Conservation (phyloP, 805 yeast genomes). For the Ogataea naganishii region DNA sequence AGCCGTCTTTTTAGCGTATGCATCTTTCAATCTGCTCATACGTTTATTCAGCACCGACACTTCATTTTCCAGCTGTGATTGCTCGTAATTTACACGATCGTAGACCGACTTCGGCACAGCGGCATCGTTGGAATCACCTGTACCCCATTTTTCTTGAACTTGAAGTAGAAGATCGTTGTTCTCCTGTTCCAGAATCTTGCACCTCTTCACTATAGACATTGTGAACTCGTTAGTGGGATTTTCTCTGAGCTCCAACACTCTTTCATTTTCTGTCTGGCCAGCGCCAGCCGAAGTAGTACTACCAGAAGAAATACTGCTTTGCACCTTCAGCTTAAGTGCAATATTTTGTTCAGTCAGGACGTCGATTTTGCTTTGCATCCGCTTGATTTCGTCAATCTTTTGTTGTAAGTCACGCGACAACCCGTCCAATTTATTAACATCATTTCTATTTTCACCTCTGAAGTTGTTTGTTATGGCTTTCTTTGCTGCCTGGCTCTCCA, state of each 20-base stretch:
- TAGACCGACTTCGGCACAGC: conserved; percentile 54
- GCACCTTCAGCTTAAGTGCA: too few relatives aligned
- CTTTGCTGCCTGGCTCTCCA: too few relatives aligned
- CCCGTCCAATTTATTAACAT: too few relatives aligned
- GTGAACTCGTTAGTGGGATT: conserved; percentile 63
- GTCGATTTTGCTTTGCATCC: too few relatives aligned
- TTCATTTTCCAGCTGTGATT: conserved; percentile 35
- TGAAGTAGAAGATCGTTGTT: conserved; percentile 42
- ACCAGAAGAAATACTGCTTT: too few relatives aligned
- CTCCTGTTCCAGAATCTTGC: conserved; percentile 47
- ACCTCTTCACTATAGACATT: conserved; percentile 40
- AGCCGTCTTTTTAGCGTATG: conserved; percentile 55
- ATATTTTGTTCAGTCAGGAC: too few relatives aligned
- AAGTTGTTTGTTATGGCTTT: too few relatives aligned
- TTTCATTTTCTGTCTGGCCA: conserved; percentile 31
- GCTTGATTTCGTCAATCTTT: too few relatives aligned
- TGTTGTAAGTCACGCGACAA: too few relatives aligned
- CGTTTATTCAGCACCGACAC: conserved; percentile 43
- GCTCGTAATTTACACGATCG: conserved; percentile 52
- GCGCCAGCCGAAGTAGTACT: too few relatives aligned
- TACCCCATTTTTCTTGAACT: conserved; percentile 9
- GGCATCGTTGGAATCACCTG: conserved; percentile 3
- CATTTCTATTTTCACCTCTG: too few relatives aligned
- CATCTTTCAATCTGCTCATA: conserved; percentile 42
- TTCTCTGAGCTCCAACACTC: conserved; percentile 53